Evolutionary conservation across 495 filamentous ascomycete species (phyloP).

Genomic region (Xylaria nigripes): DNA sequence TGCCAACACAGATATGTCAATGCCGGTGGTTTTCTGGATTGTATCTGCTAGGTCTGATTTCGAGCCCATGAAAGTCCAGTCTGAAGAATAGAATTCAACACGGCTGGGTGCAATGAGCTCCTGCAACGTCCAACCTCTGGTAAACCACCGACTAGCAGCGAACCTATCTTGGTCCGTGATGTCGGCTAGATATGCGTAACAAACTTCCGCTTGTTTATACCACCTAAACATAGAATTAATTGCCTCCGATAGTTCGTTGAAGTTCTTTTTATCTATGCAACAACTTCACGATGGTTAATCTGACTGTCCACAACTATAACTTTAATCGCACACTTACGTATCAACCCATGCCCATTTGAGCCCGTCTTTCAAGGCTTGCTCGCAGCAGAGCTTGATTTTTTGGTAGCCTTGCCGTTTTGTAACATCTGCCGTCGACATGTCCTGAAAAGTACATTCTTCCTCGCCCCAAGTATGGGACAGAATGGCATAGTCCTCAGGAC

Average conservation of each 20-base stretch:
- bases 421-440: not conserved
- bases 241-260: slow-evolving; percentile 20
- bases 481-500: slow-evolving; percentile 26
- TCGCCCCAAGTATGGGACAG: slow-evolving; percentile 34
- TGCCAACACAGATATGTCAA: slow-evolving; percentile 9
- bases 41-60: slow-evolving; percentile 6
- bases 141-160: slow-evolving; percentile 36
- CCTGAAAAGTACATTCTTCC: slow-evolving; percentile 27
- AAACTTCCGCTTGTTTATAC: slow-evolving; percentile 20
- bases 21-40: slow-evolving; percentile 20
- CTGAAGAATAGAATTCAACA: slow-evolving; percentile 24
- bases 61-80: slow-evolving; percentile 24
- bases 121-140: slow-evolving; percentile 37
- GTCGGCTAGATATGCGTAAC: slow-evolving; percentile 27
- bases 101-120: slow-evolving; percentile 29
- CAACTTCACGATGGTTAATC: too few species aligned
- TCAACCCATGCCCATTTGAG: too few species aligned
- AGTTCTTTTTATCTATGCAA: slow-evolving; percentile 27
- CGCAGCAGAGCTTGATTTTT: too few species aligned
- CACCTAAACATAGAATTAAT: slow-evolving; percentile 18
- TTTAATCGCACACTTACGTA: too few species aligned
- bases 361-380: too few species aligned
- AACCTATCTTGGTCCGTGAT: slow-evolving; percentile 7
- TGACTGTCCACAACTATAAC: too few species aligned
- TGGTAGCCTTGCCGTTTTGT: too few species aligned